phyloP scores from a whole-genome alignment of 2,329 filamentous ascomycete genomes.

The Clonostachys rhizophaga region DNA sequence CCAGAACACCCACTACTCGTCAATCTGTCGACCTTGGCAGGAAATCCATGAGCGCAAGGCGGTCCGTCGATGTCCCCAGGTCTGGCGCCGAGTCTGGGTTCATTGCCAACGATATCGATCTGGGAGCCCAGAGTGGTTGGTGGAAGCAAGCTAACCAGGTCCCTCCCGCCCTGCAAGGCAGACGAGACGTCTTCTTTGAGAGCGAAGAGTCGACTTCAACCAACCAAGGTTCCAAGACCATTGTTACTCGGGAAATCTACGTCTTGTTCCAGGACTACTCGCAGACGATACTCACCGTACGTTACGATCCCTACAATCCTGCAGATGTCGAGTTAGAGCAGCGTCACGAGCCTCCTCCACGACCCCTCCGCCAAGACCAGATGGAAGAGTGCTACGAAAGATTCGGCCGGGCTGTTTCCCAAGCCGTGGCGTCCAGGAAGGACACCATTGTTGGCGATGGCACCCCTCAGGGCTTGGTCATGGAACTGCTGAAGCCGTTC shows the following conservation, averaged over 20 bases:
- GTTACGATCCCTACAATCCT: constrained; percentile 71
- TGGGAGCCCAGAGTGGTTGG: constrained; percentile 73
- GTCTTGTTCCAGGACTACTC: constrained; percentile 96
- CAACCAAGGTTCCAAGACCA: constrained; percentile 65
- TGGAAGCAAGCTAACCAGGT: constrained; percentile 78
- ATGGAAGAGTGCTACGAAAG: constrained; percentile 80
- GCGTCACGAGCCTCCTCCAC: constrained; percentile 78
- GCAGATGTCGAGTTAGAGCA: constrained; percentile 75
- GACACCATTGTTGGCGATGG: constrained; percentile 82
- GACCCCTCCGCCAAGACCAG: constrained; percentile 82
- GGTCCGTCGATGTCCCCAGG: constrained; percentile 72
- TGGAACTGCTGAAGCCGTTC: constrained; percentile 72
- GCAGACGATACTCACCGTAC: constrained; percentile 81
- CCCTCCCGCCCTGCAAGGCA: constrained; percentile 76
- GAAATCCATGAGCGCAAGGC: constrained; percentile 34
- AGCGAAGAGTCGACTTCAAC: constrained; percentile 70
- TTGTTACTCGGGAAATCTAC: constrained; percentile 75
- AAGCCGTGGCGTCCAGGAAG: constrained; percentile 66
- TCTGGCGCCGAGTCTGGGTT: constrained; percentile 75
- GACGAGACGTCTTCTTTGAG: constrained; percentile 80
- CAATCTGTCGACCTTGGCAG: constrained; percentile 28
- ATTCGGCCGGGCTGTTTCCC: constrained; percentile 74
- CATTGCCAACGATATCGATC: constrained; percentile 83
- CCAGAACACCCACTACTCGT: constrained; percentile 17
- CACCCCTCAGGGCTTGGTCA: constrained; percentile 70